These are phyloP conservation scores for Lumnitzera littorea DNA, from an alignment of 345 rosid genomes.

Conservation along the genomic window DNA sequence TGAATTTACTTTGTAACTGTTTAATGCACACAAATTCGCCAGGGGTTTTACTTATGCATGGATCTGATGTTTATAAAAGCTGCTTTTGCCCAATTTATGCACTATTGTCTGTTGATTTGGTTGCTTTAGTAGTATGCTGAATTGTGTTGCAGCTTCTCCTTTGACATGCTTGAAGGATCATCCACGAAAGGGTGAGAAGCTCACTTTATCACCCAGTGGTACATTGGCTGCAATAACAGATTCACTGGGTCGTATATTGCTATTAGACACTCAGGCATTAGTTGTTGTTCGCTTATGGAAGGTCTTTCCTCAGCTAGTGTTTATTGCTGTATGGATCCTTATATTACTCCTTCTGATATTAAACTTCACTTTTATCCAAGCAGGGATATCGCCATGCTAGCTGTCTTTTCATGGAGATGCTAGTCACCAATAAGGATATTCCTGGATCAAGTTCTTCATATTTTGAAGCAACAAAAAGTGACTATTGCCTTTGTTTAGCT, in stretches of 20 bases:
- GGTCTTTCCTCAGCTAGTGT: constrained; percentile 29
- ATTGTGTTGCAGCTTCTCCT: constrained; percentile 62
- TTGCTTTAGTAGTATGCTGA: constrained; percentile 9
- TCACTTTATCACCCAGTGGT: constrained; percentile 87
- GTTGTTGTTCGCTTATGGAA: constrained; percentile 95
- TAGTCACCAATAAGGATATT: constrained; percentile 43
- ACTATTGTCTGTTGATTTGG: neutral
- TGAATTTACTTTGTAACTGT: too few relatives aligned
- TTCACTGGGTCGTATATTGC: constrained; percentile 94
- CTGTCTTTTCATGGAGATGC: constrained; percentile 93
- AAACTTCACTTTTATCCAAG: constrained; percentile 4
- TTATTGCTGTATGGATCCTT: neutral
- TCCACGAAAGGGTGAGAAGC: constrained; percentile 92
- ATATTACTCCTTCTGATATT: neutral
- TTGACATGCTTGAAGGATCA: constrained; percentile 93
- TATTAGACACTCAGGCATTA: constrained; percentile 90
- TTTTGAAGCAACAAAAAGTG: constrained; percentile 57
- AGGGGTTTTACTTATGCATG: too few relatives aligned
- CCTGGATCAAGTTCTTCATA: constrained; percentile 37
- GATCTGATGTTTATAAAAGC: too few relatives aligned
- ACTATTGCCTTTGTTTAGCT: constrained; percentile 88
- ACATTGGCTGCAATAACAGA: constrained; percentile 97
- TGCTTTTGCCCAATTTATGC: too few relatives aligned
- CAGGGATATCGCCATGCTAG: constrained; percentile 97
- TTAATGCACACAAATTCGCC: too few relatives aligned